phyloP scores from a whole-genome alignment of 495 filamentous ascomycete genomes.

The Alectoria sarmentosa region DNA sequence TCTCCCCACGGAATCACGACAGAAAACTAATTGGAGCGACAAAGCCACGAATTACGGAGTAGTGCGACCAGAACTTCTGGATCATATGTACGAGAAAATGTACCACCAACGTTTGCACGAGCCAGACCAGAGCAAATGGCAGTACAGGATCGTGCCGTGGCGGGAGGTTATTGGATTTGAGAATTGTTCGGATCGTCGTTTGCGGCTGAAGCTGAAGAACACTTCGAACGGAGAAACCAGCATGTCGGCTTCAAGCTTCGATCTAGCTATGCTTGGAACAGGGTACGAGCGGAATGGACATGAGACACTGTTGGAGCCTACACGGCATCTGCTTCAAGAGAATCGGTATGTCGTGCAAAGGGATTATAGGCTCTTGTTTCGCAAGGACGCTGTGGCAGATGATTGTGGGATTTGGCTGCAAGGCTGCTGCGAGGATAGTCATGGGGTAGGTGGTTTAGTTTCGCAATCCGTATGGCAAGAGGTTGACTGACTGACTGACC shows the following conservation, averaged over 20 bases:
- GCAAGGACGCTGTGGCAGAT: conserved; percentile 51
- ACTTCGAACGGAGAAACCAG: conserved; percentile 29
- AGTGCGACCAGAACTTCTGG: conserved; percentile 78
- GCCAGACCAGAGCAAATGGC: conserved; percentile 64
- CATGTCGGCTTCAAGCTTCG: conserved; percentile 46
- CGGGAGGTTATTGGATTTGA: conserved; percentile 55
- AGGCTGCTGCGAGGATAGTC: conserved; percentile 87
- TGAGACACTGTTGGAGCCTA: conserved; percentile 61
- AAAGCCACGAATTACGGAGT: conserved; percentile 89
- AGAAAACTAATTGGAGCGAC: conserved; percentile 54
- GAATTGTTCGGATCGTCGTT: conserved; percentile 34
- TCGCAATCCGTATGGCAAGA: background rate
- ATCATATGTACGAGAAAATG: conserved; percentile 74
- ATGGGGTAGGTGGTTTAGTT: conserved; percentile 57
- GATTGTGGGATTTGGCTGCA: conserved; percentile 84
- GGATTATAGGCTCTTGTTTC: conserved; percentile 69
- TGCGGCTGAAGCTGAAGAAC: conserved; percentile 32
- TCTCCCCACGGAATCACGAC: conserved; percentile 53
- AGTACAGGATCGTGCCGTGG: conserved; percentile 65
- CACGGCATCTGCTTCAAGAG: conserved; percentile 55
- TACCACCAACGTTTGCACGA: conserved; percentile 75
- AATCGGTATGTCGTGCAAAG: conserved; percentile 43
- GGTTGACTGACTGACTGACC: background rate
- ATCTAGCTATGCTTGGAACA: conserved; percentile 81
- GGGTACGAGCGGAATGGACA: conserved; percentile 79